Base-by-base conservation (phyloP, 306 rosid genomes). In the Clitoria ternatea region DNA sequence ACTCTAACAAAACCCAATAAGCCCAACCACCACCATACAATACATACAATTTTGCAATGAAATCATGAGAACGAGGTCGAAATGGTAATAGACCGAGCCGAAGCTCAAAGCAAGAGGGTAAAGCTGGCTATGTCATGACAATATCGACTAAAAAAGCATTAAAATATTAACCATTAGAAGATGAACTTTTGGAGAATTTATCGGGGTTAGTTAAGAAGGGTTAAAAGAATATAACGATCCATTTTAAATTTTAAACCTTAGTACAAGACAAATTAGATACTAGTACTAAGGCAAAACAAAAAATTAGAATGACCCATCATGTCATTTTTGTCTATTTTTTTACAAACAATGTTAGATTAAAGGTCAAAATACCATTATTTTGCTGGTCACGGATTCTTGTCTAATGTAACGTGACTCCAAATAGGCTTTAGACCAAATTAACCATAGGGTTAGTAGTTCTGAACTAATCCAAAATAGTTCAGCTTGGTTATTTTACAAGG, bases 301-400 rank as follows among this genome's bases (percentile, higher is more conserved):
- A 71, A n/a, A n/a, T n/a, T 22, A 59, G 18, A 71, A 73, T 43
- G 84, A 74, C 74, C 71, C 80, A 74, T 74, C 81, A 49, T 70
- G 76, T 74, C 66, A 78, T 44, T 77, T 63, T 45, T 67, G 80
- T 68, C 81, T 47, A 39, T 43, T 54, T 72, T 33, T 65, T 63
- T 52, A 62, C 30, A 10, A 33, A 66, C 11, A 66, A 75, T 45
- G 32, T 68, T 61, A 27, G 73, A 73, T 57, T 59, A 55, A 54
- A 69, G 60, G 80, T 73, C 82, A 79, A 83, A 68, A 69, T 36
- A 40, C 64, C 62, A 64, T 83, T 40, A 77, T 73, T 80, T 60
- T 70, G 50, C 36, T 75, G 23, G 74, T 88, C 80, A 76, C 79
- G 74, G 77, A 71, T 76, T 79, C 40, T 57, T 7, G 56, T 64